Base-by-base conservation (phyloP, 192 early-diverging fungal species). In the Paraglomus occultum region DNA sequence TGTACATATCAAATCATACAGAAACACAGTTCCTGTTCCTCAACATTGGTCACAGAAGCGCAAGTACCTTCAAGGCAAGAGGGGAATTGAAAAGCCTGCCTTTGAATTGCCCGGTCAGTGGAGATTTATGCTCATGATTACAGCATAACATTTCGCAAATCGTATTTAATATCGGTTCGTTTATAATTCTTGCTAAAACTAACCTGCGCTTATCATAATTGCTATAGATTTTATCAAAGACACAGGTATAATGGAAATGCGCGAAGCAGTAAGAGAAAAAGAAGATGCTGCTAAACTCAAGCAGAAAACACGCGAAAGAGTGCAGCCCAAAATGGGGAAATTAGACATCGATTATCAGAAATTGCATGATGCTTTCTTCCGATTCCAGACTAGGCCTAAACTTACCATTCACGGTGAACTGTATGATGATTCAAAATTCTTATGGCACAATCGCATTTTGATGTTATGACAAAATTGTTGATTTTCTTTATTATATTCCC, bases 271-370 rank as follows among this genome's bases (percentile, higher is more conserved):
- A 42, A 89, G 88, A 72, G 94, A 94, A 52, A 96, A 94, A 73
- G 92, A 93, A 66, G 95, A 94, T 46, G 89, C 86, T 0, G 75
- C 83, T 45, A 88, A 84, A 45, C 78, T 93, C 9, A 95, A 95
- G 76, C 79, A 85, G 14, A 95, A 92, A 74, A 93, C 89, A 9
- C 84, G 94, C 40, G 95, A 96, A 69, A 77, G 92, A 17, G 82
- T 90, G 10, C 91, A 92, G 62, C 95, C 97, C 17, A 97, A 95
- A 77, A 95, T 99, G 93, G 94, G 95, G 65, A 94, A 92, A 75
- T 78, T 98, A 39, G 94, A 94, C 51, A 89, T 99, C 73, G 97
- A 99, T 74, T 99, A 99, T 72, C 94, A 97, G 72, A 96, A 96
- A 64, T 80, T 99, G 46, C 94, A 98, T 68, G 96, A 96, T 76